These are phyloP conservation scores for Clathrospora elynae DNA, from an alignment of 2,329 filamentous ascomycete species.

Conservation along the genomic window DNA sequence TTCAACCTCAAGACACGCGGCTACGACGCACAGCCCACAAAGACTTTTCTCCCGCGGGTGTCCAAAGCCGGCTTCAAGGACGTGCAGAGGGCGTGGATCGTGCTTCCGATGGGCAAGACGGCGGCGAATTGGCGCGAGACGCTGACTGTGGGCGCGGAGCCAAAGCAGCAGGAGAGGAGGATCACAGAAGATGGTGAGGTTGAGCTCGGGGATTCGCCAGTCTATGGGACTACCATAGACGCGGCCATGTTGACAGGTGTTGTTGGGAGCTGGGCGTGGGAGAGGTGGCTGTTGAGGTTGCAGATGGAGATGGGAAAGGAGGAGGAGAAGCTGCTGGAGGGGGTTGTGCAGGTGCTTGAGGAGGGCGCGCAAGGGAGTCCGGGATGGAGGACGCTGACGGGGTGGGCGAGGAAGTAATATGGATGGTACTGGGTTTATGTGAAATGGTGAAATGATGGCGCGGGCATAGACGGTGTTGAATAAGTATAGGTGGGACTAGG, in stretches of 20 bases:
- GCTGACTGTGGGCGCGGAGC: slow-evolving; percentile 43
- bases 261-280: slow-evolving; percentile 88
- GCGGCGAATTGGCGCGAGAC: slow-evolving; percentile 47
- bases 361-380: slow-evolving; percentile 63
- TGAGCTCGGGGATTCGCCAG: slow-evolving; percentile 32
- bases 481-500: slow-evolving; percentile 12
- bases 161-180: slow-evolving; percentile 39
- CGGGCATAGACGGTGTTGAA: slow-evolving; percentile 1
- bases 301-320: slow-evolving; percentile 82
- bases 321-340: slow-evolving; percentile 58
- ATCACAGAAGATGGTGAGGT: slow-evolving; percentile 46
- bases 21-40: slow-evolving; percentile 85
- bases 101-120: slow-evolving; percentile 75
- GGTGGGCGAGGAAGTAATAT: slow-evolving; percentile 51
- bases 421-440: background rate
- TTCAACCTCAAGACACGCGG: slow-evolving; percentile 87
- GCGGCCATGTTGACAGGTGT: slow-evolving; percentile 78
- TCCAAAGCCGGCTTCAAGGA: slow-evolving; percentile 76
- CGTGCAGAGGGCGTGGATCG: slow-evolving; percentile 84
- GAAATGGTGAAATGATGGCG: slow-evolving; percentile 9
- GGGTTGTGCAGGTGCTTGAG: slow-evolving; percentile 62
- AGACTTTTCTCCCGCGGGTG: slow-evolving; percentile 77
- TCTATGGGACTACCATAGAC: slow-evolving; percentile 61
- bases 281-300: slow-evolving; percentile 90
- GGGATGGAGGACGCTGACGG: slow-evolving; percentile 65